These are phyloP conservation scores for Leishmania mexicana DNA, from an alignment of 208 protist species.

Conservation along the genomic window DNA sequence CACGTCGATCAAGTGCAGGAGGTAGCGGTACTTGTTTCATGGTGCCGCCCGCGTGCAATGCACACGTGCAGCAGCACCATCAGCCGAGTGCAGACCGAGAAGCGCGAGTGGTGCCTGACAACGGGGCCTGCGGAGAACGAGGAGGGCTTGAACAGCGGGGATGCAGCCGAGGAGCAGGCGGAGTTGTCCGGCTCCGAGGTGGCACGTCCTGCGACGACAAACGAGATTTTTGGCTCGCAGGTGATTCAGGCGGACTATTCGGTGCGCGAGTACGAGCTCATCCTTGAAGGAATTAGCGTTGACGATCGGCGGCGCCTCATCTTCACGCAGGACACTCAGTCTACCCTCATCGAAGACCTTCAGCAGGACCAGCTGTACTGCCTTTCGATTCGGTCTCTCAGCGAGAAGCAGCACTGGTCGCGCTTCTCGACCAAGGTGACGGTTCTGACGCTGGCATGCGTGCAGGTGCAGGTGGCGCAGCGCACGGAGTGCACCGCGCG, in stretches of 20 bases:
- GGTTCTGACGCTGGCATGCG: conserved; percentile 77
- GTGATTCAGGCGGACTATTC: conserved; percentile 78
- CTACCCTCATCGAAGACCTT: conserved; percentile 57
- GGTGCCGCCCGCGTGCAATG: conserved; percentile 64
- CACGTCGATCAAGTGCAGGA: conserved; percentile 81
- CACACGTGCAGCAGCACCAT: conserved; percentile 31
- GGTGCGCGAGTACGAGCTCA: conserved; percentile 78
- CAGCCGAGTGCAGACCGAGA: background rate
- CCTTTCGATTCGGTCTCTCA: conserved; percentile 79
- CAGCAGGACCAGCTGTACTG: conserved; percentile 83
- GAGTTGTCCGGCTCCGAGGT: background rate
- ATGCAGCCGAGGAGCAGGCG: conserved; percentile 12
- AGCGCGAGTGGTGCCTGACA: background rate
- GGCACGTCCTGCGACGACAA: background rate
- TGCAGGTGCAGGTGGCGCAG: conserved; percentile 59
- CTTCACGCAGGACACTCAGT: conserved; percentile 59
- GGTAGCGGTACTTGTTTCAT: conserved; percentile 61
- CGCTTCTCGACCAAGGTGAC: conserved; percentile 77
- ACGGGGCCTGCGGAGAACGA: background rate
- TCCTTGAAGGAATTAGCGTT: conserved; percentile 71
- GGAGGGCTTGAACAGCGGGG: conserved; percentile 12
- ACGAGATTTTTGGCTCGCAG: conserved; percentile 17
- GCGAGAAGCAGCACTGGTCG: conserved; percentile 84
- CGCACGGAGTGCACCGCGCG: conserved; percentile 71
- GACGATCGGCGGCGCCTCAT: conserved; percentile 48